phyloP scores from a whole-genome alignment of 1,284 basidiomycete species.

The Cryptococcus hybrid region DNA sequence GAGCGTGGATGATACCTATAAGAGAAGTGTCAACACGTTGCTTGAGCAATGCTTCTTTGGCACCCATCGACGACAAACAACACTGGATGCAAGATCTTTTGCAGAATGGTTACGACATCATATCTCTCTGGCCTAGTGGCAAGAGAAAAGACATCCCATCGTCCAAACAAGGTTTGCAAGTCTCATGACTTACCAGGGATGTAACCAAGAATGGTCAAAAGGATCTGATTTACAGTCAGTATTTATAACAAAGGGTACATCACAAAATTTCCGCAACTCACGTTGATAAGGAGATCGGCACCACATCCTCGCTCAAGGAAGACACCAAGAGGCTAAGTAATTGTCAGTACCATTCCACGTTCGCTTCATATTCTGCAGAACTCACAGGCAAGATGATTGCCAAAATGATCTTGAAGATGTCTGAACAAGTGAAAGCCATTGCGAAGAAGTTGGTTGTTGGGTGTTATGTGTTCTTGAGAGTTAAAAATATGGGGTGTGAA shows the following conservation, averaged over 20 bases:
- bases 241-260: background rate
- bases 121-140: background rate
- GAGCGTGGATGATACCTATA: conserved; percentile 39
- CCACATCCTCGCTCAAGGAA: conserved; percentile 47
- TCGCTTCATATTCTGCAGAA: background rate
- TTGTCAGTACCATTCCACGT: background rate
- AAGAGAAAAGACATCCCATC: background rate
- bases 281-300: conserved; percentile 35
- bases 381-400: conserved; percentile 39
- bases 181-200: conserved; percentile 28
- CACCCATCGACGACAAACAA: no score
- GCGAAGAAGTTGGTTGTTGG: background rate
- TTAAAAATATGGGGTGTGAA: no score
- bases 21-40: background rate
- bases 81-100: no score
- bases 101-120: no score
- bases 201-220: conserved; percentile 44
- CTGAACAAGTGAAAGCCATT: conserved; percentile 21
- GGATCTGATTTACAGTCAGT: conserved; percentile 21
- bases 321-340: conserved; percentile 38
- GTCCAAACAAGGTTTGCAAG: background rate
- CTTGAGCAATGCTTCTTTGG: background rate
- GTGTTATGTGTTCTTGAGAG: background rate
- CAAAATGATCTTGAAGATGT: conserved; percentile 34
- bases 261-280: conserved; percentile 1